Base-by-base conservation (phyloP, 1,139 yeast species). In the Geotrichum candidum region DNA sequence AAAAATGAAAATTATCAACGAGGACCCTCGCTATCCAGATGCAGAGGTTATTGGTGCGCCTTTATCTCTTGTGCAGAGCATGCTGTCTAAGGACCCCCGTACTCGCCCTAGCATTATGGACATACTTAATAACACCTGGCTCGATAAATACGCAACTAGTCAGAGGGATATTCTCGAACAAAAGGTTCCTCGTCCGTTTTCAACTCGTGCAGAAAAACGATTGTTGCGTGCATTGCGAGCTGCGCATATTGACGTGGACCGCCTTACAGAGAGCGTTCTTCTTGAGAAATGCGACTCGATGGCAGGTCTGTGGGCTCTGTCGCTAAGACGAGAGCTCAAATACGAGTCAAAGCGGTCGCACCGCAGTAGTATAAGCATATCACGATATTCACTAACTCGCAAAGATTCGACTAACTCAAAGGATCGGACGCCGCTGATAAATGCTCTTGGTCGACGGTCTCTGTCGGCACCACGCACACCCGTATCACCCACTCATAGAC, bases 231-330 rank as follows among this genome's bases (percentile, higher is more conserved):
- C 83, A 58, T 72, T 94, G 64, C 81, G 82, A 55, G 81, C 85
- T 61, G 76, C 86, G 23, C 89, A 91, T 27, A 77, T 92, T 55
- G 91, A 90, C 69, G 78, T 83, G 10, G 87, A 85, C 10, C 77
- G 80, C 5, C 76, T 94, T 46, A 85, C 85, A 65, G 79, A 81
- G 5, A 84, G 89, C 27, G 86, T 92, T 1, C 70, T 77, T 27
- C 78, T 82, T 61, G 82, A 82, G 59, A 84, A 85, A 62, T 86
- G 91, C 76, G 96, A 90, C 71, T 79, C 91, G 0, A 75, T 90
- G 29, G 86, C 92, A n/a, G 97, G 96, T 0, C 80, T 89, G 64
- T 94, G 96, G 88, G 87, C 86, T 55, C 77, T 94, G 15, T 75
- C 87, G 15, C 76, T 90, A 23, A 92, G 90, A 51, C 80, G 82